A percentile compares a stretch with the other conserved stretches of the same genome.
These are phyloP conservation scores for Sporothrix variecibatus DNA, from an alignment of 2,329 filamentous ascomycete species.

Conservation along the genomic window DNA sequence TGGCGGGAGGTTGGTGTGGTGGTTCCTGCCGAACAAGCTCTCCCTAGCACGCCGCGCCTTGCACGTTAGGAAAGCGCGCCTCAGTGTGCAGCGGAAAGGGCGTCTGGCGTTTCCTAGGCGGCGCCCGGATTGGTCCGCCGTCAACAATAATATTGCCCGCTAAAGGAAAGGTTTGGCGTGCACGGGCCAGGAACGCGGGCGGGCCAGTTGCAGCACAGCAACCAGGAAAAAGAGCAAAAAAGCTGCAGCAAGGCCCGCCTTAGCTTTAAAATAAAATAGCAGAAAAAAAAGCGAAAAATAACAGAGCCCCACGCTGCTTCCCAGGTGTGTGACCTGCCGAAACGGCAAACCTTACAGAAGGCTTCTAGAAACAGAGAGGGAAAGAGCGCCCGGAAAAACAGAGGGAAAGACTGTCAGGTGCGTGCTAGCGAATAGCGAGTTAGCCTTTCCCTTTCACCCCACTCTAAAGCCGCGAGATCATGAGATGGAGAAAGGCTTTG, in stretches of 20 bases:
- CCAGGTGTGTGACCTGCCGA: conserved; percentile 18
- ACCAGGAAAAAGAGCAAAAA: conserved; percentile 24
- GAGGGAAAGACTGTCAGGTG: neutral
- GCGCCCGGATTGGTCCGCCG: conserved; percentile 32
- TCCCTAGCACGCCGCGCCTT: conserved; percentile 13
- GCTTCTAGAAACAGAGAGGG: conserved; percentile 27
- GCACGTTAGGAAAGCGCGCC: conserved; percentile 2
- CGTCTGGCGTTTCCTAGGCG: conserved; percentile 30
- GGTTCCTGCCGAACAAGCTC: conserved; percentile 22
- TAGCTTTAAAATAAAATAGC: conserved; percentile 22
- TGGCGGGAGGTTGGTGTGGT: conserved; percentile 8
- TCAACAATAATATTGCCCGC: conserved; percentile 34
- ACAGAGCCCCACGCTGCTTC: conserved; percentile 17
- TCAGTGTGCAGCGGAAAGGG: conserved; percentile 21
- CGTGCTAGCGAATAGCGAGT: neutral
- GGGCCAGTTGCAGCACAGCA: conserved; percentile 31
- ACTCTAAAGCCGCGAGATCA: conserved; percentile 19
- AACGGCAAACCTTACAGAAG: conserved; percentile 30
- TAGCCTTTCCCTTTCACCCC: conserved; percentile 5
- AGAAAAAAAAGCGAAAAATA: conserved; percentile 23
- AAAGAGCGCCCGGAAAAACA: conserved; percentile 3
- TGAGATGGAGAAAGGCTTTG: neutral
- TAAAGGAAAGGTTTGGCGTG: conserved; percentile 31
- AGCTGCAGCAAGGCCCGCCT: neutral
- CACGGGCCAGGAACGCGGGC: conserved; percentile 33